These are phyloP conservation scores for Saksenaea vasiformis DNA, from an alignment of 371 early-diverging fungal species.

Conservation along the genomic window DNA sequence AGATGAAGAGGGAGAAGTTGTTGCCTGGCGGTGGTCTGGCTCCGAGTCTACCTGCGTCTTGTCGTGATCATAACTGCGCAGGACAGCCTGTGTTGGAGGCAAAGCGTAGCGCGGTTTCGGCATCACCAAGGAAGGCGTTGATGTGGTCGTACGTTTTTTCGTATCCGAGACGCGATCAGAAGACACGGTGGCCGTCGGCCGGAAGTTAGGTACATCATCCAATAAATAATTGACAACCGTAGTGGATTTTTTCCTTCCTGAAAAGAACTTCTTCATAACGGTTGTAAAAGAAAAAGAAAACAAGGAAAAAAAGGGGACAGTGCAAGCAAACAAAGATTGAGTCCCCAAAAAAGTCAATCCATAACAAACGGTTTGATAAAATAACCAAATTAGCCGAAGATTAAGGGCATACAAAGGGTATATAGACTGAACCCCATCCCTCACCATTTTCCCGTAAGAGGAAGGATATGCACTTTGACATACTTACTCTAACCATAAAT, in stretches of 20 bases:
- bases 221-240: not conserved
- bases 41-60: slow-evolving; percentile 15
- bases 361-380: not conserved
- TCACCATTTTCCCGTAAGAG: too few species aligned
- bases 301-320: not conserved
- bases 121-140: slow-evolving; percentile 12
- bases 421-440: too few species aligned
- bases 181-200: not conserved
- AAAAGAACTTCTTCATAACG: not conserved
- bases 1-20: not conserved
- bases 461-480: too few species aligned
- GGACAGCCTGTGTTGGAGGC: slow-evolving; percentile 2
- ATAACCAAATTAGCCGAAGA: not conserved
- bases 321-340: not conserved
- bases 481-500: not conserved
- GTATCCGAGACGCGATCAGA: not conserved
- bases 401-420: too few species aligned
- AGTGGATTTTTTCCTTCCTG: not conserved
- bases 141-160: not conserved
- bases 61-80: slow-evolving; percentile 16
- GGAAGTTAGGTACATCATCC: not conserved
- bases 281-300: not conserved
- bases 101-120: slow-evolving; percentile 20
- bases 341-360: not conserved
- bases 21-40: not conserved